These are phyloP conservation scores for Davidsoniella australis DNA, from an alignment of 2,329 filamentous ascomycete genomes.

Conservation along the genomic window DNA sequence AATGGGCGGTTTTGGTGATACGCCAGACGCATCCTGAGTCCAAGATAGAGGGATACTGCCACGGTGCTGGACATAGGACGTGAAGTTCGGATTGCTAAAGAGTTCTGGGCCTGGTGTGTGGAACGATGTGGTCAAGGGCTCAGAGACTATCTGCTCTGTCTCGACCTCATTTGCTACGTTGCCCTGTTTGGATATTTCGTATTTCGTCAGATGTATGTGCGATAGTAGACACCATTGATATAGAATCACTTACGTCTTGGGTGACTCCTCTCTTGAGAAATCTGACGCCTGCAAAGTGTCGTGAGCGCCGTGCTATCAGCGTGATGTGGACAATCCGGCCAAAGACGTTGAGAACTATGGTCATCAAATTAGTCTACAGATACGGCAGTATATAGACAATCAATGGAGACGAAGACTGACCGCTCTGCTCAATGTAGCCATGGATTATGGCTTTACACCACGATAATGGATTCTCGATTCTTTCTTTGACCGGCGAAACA, in stretches of 20 bases:
- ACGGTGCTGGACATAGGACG: slow-evolving; percentile 89
- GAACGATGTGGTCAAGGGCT: slow-evolving; percentile 86
- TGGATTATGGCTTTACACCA: slow-evolving; percentile 96
- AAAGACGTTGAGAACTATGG: slow-evolving; percentile 55
- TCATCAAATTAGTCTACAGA: slow-evolving; percentile 20
- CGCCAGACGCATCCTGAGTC: slow-evolving; percentile 90
- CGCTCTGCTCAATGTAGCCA: slow-evolving; percentile 84
- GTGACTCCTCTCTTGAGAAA: slow-evolving; percentile 93
- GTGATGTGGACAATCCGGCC: slow-evolving; percentile 82
- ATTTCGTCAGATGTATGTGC: not conserved
- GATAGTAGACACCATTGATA: not conserved
- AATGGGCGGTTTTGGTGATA: slow-evolving; percentile 91
- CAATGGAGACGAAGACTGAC: slow-evolving; percentile 36
- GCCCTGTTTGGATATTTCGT: slow-evolving; percentile 27
- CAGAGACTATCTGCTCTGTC: slow-evolving; percentile 94
- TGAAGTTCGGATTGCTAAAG: slow-evolving; percentile 80
- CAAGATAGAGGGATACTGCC: slow-evolving; percentile 95
- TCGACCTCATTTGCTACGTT: slow-evolving; percentile 98
- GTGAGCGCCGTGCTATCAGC: slow-evolving; percentile 78
- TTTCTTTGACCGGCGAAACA: slow-evolving; percentile 52
- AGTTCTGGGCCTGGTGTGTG: slow-evolving; percentile 75
- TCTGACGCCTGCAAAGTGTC: slow-evolving; percentile 83
- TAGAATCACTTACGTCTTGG: slow-evolving; percentile 39
- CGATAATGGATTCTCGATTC: slow-evolving; percentile 68
- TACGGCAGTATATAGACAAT: slow-evolving; percentile 58